phyloP scores from a whole-genome alignment of 2,329 filamentous ascomycete genomes.

The Xylariaceae sp. region DNA sequence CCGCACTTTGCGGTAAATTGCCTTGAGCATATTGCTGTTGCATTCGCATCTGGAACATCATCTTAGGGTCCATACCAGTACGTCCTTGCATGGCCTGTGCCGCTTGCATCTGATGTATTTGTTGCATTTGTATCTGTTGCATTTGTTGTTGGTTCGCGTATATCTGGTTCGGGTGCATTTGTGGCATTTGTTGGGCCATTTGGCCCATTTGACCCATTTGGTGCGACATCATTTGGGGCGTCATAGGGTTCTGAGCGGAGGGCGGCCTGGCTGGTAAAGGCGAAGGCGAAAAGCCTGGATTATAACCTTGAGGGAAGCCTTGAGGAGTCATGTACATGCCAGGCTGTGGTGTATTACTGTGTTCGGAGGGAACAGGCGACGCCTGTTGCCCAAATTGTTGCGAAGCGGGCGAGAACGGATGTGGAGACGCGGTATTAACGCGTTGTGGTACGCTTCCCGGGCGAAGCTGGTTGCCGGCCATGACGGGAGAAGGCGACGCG shows the following conservation, averaged over 20 bases:
- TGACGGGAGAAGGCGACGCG: constrained; percentile 87
- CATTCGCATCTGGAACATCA: constrained; percentile 76
- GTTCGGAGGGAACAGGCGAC: constrained; percentile 72
- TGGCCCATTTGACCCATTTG: constrained; percentile 41
- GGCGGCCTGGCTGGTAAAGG: constrained; percentile 52
- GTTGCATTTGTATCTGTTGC: constrained; percentile 41
- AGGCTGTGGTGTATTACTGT: constrained; percentile 68
- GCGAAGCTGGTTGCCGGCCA: constrained; percentile 68
- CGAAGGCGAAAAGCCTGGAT: constrained; percentile 52
- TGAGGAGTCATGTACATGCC: constrained; percentile 59
- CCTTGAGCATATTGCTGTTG: constrained; percentile 68
- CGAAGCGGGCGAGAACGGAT: constrained; percentile 75
- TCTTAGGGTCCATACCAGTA: constrained; percentile 62
- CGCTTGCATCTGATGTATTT: constrained; percentile 39
- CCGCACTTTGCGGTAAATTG: constrained; percentile 44
- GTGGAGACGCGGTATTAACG: constrained; percentile 87
- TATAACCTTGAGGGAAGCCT: constrained; percentile 53
- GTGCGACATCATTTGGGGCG: constrained; percentile 50
- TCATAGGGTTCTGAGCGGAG: constrained; percentile 49
- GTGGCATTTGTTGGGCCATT: constrained; percentile 31
- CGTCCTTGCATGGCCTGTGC: constrained; percentile 37
- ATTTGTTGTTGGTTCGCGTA: constrained; percentile 32
- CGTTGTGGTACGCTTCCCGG: constrained; percentile 67
- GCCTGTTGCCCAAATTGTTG: constrained; percentile 67
- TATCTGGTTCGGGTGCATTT: constrained; percentile 35